phyloP scores from a whole-genome alignment of 1,139 yeast species.

The Groenewaldozyma sp. region DNA sequence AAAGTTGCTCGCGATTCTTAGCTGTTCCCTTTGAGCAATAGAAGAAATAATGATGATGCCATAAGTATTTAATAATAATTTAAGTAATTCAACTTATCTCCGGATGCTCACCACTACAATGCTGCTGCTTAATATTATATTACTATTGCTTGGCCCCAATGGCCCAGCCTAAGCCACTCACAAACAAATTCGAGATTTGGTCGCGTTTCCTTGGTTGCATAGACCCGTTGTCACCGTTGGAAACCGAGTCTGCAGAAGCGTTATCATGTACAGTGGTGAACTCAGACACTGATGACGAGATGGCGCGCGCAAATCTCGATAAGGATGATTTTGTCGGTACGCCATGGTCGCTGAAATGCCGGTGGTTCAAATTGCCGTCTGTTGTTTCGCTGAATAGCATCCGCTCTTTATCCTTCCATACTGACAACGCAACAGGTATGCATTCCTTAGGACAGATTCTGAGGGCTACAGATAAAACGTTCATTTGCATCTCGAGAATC shows the following conservation, averaged over 20 bases:
- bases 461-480: slow-evolving; percentile 37
- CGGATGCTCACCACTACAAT: too few relatives aligned
- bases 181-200: slow-evolving; percentile 43
- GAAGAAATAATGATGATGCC: too few relatives aligned
- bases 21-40: too few relatives aligned
- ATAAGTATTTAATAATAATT: too few relatives aligned
- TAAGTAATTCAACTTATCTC: too few relatives aligned
- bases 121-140: too few relatives aligned
- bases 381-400: neutral
- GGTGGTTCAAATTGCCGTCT: neutral
- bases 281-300: slow-evolving; percentile 15
- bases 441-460: slow-evolving; percentile 30
- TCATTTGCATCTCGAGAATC: slow-evolving; percentile 35
- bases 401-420: slow-evolving; percentile 27
- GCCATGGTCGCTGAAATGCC: neutral
- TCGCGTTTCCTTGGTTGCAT: slow-evolving; percentile 31
- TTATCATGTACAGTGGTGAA: slow-evolving; percentile 1
- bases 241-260: neutral
- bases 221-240: neutral
- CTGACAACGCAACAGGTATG: slow-evolving; percentile 24
- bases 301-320: slow-evolving; percentile 18
- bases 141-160: slow-evolving; percentile 41
- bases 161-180: slow-evolving; percentile 58
- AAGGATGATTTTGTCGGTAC: slow-evolving; percentile 5
- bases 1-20: too few relatives aligned